Evolutionary conservation across 805 yeast species (phyloP), one percentile per base, ranked within the genome.

Genomic region (Sungouiella blattae): DNA sequence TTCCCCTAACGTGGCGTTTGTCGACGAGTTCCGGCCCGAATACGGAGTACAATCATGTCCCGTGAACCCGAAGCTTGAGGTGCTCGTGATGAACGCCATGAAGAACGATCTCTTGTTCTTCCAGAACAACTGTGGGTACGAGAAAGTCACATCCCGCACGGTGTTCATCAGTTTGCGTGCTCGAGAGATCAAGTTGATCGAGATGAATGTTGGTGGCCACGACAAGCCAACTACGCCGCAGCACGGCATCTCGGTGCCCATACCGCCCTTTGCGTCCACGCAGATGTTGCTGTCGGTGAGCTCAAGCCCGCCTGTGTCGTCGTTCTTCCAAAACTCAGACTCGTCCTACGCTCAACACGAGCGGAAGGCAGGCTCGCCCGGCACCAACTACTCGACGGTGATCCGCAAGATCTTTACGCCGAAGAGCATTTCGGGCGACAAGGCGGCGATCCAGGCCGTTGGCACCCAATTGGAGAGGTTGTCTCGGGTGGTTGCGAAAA

Each of bases 41-140:
- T 76, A 69, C 45, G 53, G 60, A 11, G 41, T 76, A 18, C 84
- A 78, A 51, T 76, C 80, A 7, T 73, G 79, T 47, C 80, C 80
- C 1, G 55, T 67, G 11, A 59, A 65, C 14, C 64, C 71, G 11
- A 75, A 75, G 37, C 53, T 77, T 6, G 82, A 77, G 41, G 54
- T 64, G 6, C 74, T 68, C 34, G 66, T 78, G 8, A 52, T 67
- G 11, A 54, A 54, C 22, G 58, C 78, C 11, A 78, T 78, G 83
- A 76, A 71, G 45, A 66, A 64, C 37, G 82, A 77, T 45, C 50
- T 77, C 35, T 49, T 66, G 26, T 67, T 65, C 39, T 62, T 58
- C 40, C 71, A 64, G 35, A 65, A 64, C 37, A 61, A 62, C 40
- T 57, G 59, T 31, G 52, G 54, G 6, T 55, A 52, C 30, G 58